A percentile compares a stretch with the other conserved stretches of the same genome.
Evolutionary conservation across 495 filamentous ascomycete genomes (phyloP).

Genomic region (Neurospora sublineolata): DNA sequence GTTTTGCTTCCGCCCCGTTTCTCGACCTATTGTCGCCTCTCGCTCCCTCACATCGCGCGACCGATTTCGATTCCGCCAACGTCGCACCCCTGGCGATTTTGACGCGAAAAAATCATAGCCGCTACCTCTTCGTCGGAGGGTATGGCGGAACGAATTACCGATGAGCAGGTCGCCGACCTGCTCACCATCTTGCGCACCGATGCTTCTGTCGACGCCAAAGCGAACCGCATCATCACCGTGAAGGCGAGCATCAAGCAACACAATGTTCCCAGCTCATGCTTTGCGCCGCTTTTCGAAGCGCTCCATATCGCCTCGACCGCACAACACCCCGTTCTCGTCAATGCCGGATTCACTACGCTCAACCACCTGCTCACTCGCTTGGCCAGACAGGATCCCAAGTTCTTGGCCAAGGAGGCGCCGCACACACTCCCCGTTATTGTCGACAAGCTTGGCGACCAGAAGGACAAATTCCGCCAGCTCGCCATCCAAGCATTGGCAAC

Average conservation of each 20-base stretch:
- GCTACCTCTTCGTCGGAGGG: constrained; percentile 13
- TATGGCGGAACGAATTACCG: constrained; percentile 47
- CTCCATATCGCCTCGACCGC: constrained; percentile 55
- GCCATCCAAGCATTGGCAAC: constrained; percentile 65
- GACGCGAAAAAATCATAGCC: constrained; percentile 7
- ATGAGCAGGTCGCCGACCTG: constrained; percentile 54
- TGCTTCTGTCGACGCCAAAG: constrained; percentile 56
- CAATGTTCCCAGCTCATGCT: constrained; percentile 64
- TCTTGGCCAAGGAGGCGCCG: constrained; percentile 50
- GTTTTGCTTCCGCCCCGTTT: not conserved
- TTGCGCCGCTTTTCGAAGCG: constrained; percentile 62
- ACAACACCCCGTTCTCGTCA: constrained; percentile 56
- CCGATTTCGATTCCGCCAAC: not conserved
- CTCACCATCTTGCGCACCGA: constrained; percentile 58
- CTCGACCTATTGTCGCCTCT: not conserved
- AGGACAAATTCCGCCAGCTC: constrained; percentile 64
- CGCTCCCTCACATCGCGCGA: not conserved
- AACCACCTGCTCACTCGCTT: constrained; percentile 77
- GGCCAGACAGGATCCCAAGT: constrained; percentile 65
- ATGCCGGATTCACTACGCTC: constrained; percentile 71
- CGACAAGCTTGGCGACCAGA: constrained; percentile 80
- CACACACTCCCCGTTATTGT: constrained; percentile 60
- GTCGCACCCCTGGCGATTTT: constrained; percentile 10
- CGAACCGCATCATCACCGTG: constrained; percentile 55
- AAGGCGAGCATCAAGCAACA: constrained; percentile 84